Percentiles rank a stretch among this genome's conserved stretches.
Conservation (phyloP, 345 rosid species). For the Triadica sebifera region DNA sequence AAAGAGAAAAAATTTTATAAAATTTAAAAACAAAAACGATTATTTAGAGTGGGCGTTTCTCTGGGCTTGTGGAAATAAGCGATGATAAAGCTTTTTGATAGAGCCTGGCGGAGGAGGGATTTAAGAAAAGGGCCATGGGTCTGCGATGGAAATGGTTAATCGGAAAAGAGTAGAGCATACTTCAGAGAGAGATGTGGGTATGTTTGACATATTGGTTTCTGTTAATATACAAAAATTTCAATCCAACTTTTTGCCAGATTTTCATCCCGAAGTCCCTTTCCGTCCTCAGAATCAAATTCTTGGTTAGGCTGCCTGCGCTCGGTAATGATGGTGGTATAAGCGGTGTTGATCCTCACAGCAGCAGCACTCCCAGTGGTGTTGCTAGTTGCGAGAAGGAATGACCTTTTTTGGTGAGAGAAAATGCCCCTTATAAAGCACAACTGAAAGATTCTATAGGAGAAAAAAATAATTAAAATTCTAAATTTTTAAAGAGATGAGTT, state of each 20-base stretch:
- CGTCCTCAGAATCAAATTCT: not conserved
- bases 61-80: not conserved
- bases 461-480: not conserved
- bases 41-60: too few species aligned
- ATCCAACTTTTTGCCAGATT: not conserved
- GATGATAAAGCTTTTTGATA: too few species aligned
- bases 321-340: not conserved
- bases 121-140: conserved; percentile 60
- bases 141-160: conserved; percentile 48
- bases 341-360: too few species aligned
- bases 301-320: too few species aligned
- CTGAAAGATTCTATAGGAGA: not conserved
- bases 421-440: not conserved
- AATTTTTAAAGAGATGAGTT: too few species aligned
- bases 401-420: not conserved
- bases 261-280: not conserved
- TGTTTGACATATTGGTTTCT: conserved; percentile 35
- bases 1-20: not conserved
- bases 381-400: not conserved
- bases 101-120: not conserved
- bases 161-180: conserved; percentile 44
- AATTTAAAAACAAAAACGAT: not conserved
- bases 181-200: conserved; percentile 51
- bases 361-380: not conserved
- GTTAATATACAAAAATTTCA: conserved; percentile 17